Conservation (phyloP, 805 yeast species). For the Lipomyces sp. region DNA sequence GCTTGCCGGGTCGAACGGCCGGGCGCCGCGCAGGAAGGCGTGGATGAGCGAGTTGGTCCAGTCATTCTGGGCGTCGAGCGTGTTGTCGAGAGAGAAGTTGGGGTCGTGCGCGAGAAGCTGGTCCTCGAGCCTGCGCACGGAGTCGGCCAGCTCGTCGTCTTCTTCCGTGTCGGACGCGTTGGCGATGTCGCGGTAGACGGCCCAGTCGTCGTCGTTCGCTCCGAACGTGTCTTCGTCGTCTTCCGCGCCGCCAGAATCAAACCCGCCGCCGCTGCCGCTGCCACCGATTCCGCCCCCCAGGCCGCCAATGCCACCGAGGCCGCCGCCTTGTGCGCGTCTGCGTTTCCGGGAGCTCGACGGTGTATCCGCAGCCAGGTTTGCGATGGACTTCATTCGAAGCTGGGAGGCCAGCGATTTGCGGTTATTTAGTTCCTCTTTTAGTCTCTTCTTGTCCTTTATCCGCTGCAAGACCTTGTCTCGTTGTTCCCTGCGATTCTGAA, state of each 20-base stretch:
- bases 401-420: conserved; percentile 91
- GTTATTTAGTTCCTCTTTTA: conserved; percentile 75
- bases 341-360: conserved; percentile 32
- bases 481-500: conserved; percentile 60
- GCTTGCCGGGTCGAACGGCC: conserved; percentile 69
- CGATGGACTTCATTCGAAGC: conserved; percentile 84
- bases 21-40: conserved; percentile 84
- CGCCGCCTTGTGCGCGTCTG: conserved; percentile 18
- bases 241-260: no score
- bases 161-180: conserved; percentile 70
- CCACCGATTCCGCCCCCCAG: not conserved
- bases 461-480: conserved; percentile 57
- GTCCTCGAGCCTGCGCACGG: conserved; percentile 54
- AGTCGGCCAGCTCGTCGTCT: conserved; percentile 52
- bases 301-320: conserved; percentile 1
- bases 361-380: conserved; percentile 73
- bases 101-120: conserved; percentile 81
- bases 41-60: conserved; percentile 82
- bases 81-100: conserved; percentile 74
- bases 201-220: conserved; percentile 94
- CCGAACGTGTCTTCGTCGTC: conserved; percentile 95
- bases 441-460: conserved; percentile 63
- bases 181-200: conserved; percentile 78
- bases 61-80: conserved; percentile 65
- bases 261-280: conserved; percentile 23